Base-by-base conservation (phyloP, 75 land plant genomes). In the Azolla pinnata region DNA sequence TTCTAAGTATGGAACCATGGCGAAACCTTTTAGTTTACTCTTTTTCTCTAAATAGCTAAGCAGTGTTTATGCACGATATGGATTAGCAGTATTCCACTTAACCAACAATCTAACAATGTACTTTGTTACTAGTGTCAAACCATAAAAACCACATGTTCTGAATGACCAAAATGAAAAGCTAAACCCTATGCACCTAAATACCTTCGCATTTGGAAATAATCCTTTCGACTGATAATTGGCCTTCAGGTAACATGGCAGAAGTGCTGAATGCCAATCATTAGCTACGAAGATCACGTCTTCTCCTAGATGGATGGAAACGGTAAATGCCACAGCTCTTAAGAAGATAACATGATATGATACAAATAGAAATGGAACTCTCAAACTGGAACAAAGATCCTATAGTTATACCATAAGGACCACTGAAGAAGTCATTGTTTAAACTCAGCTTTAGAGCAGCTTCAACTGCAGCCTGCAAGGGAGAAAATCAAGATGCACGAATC, bases 181-280 rank as follows among this genome's bases (percentile, higher is more conserved):
- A 5, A 35, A 35, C 12, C 21, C 18, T n/a, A n/a, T n/a, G n/a
- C n/a, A n/a, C n/a, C n/a, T n/a, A 20, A 2, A 57, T 71, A 88
- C 98, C 90, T 93, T 93, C 16, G 98, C 96, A 63, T 65, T 85
- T 53, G 38, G 67, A 57, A 79, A 88, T 19, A 68, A 54, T 5
- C 98, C 98, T 18, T 38, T 44, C 5, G 83, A 42, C 64, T 93
- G 65, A 65, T 93, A 93, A 59, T 83, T 72, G 35, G 69, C 57
- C 60, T 93, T 93, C 49, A 93, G 61, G 69, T 88, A 93, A 74
- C 98, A 88, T 16, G 98, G 83, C 56, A 88, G 77, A 21, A 83
- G 78, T 44, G 84, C 86, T 44, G 97, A 85, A 68, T 92, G 97
- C 97, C 97, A 92, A 66, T 92, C 97, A 66, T 92, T 92, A 14